Base-by-base conservation (phyloP, 2,329 filamentous ascomycete genomes). In the Thermothelomyces thermophilus region DNA sequence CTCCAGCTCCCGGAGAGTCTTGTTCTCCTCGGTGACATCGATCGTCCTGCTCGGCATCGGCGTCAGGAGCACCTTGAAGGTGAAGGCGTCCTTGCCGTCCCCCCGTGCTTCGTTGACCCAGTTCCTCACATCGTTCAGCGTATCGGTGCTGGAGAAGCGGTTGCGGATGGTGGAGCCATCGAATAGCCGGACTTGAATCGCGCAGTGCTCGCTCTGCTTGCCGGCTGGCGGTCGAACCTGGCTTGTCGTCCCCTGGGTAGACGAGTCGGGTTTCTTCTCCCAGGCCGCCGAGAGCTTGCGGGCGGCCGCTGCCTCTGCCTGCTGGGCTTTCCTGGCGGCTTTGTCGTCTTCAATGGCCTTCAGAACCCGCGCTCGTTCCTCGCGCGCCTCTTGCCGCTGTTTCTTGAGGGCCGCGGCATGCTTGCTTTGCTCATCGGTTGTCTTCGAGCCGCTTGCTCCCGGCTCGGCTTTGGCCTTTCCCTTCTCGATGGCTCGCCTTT, bases 51-150 rank as follows among this genome's bases (percentile, higher is more conserved):
- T 93, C 1, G 89, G 87, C 17, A 82, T 70, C 0, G 90, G 90
- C 0, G 86, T 83, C 2, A 94, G 74, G 31, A 96, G 83, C 41
- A 94, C 81, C 62, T 90, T 89, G 69, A 97, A 90, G 11, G 77
- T 85, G 66, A 90, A 97, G 0, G 89, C 87, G 11, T 73, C 65
- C 26, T 75, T 71, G 17, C 75, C 77, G 37, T 79, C 77, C 10
- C 47, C 41, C 54, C 80, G 73, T 31, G 78, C 73, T 50, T 76
- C 71, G 48, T 91, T 86, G 7, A 97, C 77, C 87, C 89, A 96
- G 6, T 73, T 68, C 7, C 91, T 79, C 1, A 97, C 83, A 37
- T 87, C 79, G 6, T 66, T 71, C 6, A 96, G 73, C 0, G 77
- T 86, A 6, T 78, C 73, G 2, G 44, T 70, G 19, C 82, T 79